Evolutionary conservation across 768 basidiomycete species (phyloP).

Genomic region (Leccinum subtestaceum): DNA sequence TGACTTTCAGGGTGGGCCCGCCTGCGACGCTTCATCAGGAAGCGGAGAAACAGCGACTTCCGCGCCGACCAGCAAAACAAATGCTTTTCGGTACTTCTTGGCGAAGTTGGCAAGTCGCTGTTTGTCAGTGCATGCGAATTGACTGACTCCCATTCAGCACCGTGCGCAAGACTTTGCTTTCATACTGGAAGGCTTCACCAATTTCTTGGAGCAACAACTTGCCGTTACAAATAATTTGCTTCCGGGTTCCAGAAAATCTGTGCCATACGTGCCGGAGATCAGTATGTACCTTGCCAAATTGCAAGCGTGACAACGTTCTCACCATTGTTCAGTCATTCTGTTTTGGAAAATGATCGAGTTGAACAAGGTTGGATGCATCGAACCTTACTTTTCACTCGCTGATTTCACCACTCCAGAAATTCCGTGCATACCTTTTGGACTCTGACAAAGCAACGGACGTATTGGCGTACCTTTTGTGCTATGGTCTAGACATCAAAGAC

Average conservation of each 20-base stretch:
- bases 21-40: conserved; percentile 50
- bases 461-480: conserved; percentile 74
- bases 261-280: conserved; percentile 80
- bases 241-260: conserved; percentile 80
- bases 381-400: not conserved
- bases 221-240: conserved; percentile 69
- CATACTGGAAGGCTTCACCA: conserved; percentile 68
- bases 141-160: conserved; percentile 52
- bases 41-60: conserved; percentile 42
- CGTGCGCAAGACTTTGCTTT: conserved; percentile 87
- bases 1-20: conserved; percentile 78
- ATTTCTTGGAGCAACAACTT: conserved; percentile 73
- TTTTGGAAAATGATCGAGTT: conserved; percentile 92
- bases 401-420: conserved; percentile 62
- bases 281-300: conserved; percentile 45
- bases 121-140: conserved; percentile 1
- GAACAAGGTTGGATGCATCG: conserved; percentile 64
- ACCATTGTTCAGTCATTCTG: conserved; percentile 54
- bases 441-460: conserved; percentile 78
- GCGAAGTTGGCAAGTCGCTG: conserved; percentile 66
- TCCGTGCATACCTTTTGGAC: conserved; percentile 76
- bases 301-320: conserved; percentile 3
- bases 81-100: conserved; percentile 89
- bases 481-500: conserved; percentile 87
- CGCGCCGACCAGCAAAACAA: conserved; percentile 63